Evolutionary conservation across 768 basidiomycete species (phyloP), one percentile per base, ranked within the genome.

Genomic region (Boletus speciosus): DNA sequence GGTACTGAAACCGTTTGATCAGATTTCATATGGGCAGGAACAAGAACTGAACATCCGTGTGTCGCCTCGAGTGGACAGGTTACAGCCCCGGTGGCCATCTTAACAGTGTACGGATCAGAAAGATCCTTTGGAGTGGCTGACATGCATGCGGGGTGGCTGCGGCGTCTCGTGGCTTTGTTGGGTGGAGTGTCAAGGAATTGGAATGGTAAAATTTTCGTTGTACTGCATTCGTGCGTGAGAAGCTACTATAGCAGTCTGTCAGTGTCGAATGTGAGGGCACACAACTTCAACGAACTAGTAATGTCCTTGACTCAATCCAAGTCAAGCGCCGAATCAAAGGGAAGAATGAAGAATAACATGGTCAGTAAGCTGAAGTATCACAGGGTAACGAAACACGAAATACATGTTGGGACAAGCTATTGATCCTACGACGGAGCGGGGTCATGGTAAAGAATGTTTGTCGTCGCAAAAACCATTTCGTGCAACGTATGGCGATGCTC

Each of bases 381-480:
- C 36, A 45, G 40, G 55, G 47, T 25, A 53, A 53, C 44, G 29
- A 49, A 55, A 48, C 36, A 51, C 31, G 45, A 57, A 49, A 56
- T 52, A 61, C 60, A 50, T 46, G 54, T 27, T 52, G 46, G 40
- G 32, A 52, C 48, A 36, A 49, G 16, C 15, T 34, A 31, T 23
- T 45, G 52, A 11, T 36, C 41, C 60, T 64, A 64, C 23, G 47
- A 50, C 32, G 56, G 38, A 32, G 38, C 38, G 14, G 49, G 43
- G 25, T 61, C 54, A 32, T 55, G 50, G 27, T 57, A 71, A 37
- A 19, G 35, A 38, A 61, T 31, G 10, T 56, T 41, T 7, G 61
- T 60, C 31, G 71, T 72, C n/a, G 63, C 69, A 45, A 70, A 58
- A 49, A 50, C 66, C 23, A 65, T 38, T 47, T 70, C 69, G 8